Percentiles rank a stretch among this genome's conserved stretches.
phyloP scores from a whole-genome alignment of 306 rosid genomes.

The Vigna radiata region DNA sequence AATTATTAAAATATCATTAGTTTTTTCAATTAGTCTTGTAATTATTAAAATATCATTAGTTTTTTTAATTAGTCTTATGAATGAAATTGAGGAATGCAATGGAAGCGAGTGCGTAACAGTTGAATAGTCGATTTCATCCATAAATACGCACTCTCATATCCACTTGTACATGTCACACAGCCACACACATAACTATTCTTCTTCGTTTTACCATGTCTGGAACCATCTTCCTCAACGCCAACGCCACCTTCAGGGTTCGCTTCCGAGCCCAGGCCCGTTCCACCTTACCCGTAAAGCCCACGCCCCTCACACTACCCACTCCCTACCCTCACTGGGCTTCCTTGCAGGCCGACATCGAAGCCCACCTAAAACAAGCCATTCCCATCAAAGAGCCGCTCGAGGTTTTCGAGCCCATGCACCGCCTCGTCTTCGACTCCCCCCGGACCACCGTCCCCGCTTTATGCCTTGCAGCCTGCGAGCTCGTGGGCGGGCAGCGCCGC shows the following conservation, averaged over 20 bases:
- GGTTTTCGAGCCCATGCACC: constrained; percentile 73
- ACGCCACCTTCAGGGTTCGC: constrained; percentile 25
- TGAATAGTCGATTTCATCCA: no score
- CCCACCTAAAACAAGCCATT: constrained; percentile 59
- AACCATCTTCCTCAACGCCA: constrained; percentile 24
- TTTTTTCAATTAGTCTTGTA: no score
- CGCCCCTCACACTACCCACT: constrained; percentile 35
- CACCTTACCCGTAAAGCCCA: constrained; percentile 20
- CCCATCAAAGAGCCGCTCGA: constrained; percentile 59
- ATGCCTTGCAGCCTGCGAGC: constrained; percentile 75
- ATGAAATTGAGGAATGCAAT: no score
- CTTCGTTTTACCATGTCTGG: constrained; percentile 2
- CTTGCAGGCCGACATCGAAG: constrained; percentile 59
- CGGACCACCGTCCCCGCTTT: constrained; percentile 63
- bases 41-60: no score
- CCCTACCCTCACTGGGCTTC: constrained; percentile 51
- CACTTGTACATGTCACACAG: no score
- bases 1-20: no score
- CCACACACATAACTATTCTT: no score
- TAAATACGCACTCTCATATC: no score
- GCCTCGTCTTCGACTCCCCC: constrained; percentile 53
- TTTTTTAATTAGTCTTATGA: no score
- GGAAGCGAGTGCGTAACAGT: no score
- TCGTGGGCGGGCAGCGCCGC: constrained; percentile 60
- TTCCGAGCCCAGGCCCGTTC: constrained; percentile 29